phyloP scores from a whole-genome alignment of 2,329 filamentous ascomycete species.

The Dactylonectria macrodidyma region DNA sequence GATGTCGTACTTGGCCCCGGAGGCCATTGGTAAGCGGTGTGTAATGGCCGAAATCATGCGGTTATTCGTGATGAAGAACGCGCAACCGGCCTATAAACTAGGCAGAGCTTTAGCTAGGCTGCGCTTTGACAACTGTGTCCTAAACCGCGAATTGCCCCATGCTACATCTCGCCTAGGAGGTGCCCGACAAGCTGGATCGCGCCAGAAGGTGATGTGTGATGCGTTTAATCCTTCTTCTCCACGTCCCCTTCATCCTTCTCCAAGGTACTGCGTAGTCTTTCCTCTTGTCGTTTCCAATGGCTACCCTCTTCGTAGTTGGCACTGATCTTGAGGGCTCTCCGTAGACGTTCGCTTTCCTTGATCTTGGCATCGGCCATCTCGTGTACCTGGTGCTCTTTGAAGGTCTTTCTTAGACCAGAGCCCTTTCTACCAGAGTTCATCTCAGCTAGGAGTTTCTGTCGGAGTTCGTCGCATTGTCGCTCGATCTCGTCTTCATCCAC shows the following conservation, averaged over 20 bases:
- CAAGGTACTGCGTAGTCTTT: constrained; percentile 67
- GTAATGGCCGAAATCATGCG: not conserved
- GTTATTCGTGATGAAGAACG: not conserved
- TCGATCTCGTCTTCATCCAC: constrained; percentile 95
- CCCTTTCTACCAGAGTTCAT: constrained; percentile 52
- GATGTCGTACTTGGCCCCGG: not conserved
- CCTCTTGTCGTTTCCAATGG: constrained; percentile 89
- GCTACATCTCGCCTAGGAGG: not conserved
- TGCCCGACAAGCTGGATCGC: not conserved
- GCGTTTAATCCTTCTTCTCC: constrained; percentile 35
- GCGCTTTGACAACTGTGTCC: not conserved
- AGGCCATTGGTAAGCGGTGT: not conserved
- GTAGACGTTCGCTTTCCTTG: constrained; percentile 90
- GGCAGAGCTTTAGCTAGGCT: not conserved
- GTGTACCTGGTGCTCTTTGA: constrained; percentile 96
- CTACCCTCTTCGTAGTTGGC: constrained; percentile 88
- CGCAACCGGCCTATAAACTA: not conserved
- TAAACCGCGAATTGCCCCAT: not conserved
- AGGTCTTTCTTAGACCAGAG: constrained; percentile 61
- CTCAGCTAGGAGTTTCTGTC: constrained; percentile 58
- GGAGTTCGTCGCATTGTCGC: constrained; percentile 62
- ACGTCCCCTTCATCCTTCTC: constrained; percentile 58
- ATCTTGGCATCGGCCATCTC: constrained; percentile 97
- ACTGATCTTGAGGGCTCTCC: constrained; percentile 89
- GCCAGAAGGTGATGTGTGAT: not conserved